Conservation (phyloP, 179 eudicot genomes). For the Beta lomatogona region DNA sequence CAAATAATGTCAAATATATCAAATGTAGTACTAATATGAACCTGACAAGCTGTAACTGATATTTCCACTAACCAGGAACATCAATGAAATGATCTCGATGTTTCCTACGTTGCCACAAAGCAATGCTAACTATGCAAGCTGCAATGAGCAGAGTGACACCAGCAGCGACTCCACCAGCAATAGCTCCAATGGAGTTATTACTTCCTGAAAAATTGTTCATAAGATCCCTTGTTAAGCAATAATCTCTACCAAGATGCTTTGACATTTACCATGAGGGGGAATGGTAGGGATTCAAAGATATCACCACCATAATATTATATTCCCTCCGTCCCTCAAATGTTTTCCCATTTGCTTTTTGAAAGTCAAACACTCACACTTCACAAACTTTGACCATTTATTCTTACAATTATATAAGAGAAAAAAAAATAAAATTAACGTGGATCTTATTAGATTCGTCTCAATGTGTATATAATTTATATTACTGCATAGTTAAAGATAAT, state of each 20-base stretch:
- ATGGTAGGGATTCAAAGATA: neutral
- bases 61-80: slow-evolving; percentile 38
- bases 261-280: neutral
- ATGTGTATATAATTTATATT: too few species aligned
- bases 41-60: neutral
- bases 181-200: slow-evolving; percentile 42
- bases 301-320: too few species aligned
- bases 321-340: too few species aligned
- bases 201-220: slow-evolving; percentile 24
- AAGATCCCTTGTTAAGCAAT: slow-evolving; percentile 9
- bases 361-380: neutral
- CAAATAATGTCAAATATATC: neutral
- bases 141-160: slow-evolving; percentile 41
- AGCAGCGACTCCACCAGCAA: slow-evolving; percentile 46
- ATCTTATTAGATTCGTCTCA: too few species aligned
- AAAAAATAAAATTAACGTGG: too few species aligned
- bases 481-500: too few species aligned
- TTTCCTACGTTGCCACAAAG: slow-evolving; percentile 34
- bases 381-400: too few species aligned
- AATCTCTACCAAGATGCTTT: neutral
- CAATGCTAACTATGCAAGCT: slow-evolving; percentile 35
- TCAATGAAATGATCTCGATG: slow-evolving; percentile 41
- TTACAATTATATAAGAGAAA: too few species aligned
- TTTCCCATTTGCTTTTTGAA: neutral
- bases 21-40: neutral